Evolutionary conservation across 2,329 filamentous ascomycete genomes (phyloP).

Genomic region (Aureobasidium sp.): DNA sequence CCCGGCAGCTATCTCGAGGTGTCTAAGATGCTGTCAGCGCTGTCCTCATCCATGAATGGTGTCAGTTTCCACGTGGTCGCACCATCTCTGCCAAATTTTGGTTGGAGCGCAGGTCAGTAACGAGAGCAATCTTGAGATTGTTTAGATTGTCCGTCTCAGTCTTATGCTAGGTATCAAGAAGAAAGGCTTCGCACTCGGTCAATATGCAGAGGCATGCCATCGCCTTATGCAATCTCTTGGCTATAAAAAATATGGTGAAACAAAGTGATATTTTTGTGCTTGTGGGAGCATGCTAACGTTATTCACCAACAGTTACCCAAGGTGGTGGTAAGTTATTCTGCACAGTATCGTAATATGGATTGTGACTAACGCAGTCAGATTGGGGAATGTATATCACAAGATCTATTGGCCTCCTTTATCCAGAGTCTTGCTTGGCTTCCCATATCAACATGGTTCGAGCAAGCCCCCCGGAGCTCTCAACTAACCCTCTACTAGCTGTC

Average conservation of each 20-base stretch:
- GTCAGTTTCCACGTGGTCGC: constrained; percentile 49
- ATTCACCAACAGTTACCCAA: constrained; percentile 35
- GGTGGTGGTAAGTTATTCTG: constrained; percentile 40
- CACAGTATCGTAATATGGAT: too few relatives aligned
- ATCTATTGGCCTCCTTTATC: constrained; percentile 53
- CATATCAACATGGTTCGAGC: constrained; percentile 57
- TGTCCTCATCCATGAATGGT: constrained; percentile 32
- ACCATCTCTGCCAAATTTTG: constrained; percentile 50
- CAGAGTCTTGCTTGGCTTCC: constrained; percentile 48
- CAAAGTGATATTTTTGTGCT: neutral
- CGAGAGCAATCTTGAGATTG: neutral
- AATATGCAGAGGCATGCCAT: constrained; percentile 59
- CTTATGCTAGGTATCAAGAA: constrained; percentile 35
- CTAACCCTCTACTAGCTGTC: constrained; percentile 51
- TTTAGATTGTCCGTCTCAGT: neutral
- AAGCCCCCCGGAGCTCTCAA: constrained; percentile 42
- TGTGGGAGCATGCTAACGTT: neutral
- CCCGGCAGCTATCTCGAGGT: constrained; percentile 65
- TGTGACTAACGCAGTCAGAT: constrained; percentile 33
- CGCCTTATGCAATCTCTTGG: constrained; percentile 63
- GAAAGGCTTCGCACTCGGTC: constrained; percentile 50
- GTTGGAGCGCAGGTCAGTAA: constrained; percentile 36
- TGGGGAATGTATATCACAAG: constrained; percentile 64
- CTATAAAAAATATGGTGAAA: constrained; percentile 51
- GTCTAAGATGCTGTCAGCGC: constrained; percentile 49